phyloP scores from a whole-genome alignment of 1,284 basidiomycete genomes.

The Meira nashicola region DNA sequence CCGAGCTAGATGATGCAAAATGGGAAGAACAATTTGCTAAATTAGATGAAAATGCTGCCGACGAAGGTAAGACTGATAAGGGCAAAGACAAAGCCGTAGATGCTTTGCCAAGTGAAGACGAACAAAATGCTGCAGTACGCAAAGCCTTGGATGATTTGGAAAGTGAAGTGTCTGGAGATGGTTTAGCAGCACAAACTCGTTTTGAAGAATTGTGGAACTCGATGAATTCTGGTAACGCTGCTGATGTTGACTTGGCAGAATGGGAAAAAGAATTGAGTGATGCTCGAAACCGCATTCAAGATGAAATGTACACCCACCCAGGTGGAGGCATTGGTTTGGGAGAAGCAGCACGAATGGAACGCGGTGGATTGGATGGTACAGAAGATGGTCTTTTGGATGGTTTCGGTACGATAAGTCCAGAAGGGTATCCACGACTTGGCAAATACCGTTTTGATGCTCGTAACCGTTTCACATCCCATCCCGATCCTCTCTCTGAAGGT shows the following conservation, averaged over 20 bases:
- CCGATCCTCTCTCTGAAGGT: conserved; percentile 59
- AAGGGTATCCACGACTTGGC: conserved; percentile 46
- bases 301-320: conserved; percentile 39
- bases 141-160: conserved; percentile 44
- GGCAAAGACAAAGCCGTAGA: conserved; percentile 24
- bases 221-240: conserved; percentile 36
- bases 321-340: conserved; percentile 45
- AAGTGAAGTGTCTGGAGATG: conserved; percentile 36
- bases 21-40: conserved; percentile 49
- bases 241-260: conserved; percentile 60
- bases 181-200: conserved; percentile 31
- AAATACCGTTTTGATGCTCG: conserved; percentile 33
- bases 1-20: conserved; percentile 42
- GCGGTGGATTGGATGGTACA: conserved; percentile 39
- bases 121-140: conserved; percentile 37
- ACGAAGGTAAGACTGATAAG: conserved; percentile 24
- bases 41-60: conserved; percentile 26
- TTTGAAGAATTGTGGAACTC: conserved; percentile 51
- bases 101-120: conserved; percentile 30
- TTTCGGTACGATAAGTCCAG: conserved; percentile 37
- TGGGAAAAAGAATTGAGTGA: conserved; percentile 60
- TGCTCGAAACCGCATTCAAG: conserved; percentile 64
- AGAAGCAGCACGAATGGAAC: conserved; percentile 31
- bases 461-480: conserved; percentile 65
- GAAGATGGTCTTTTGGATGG: conserved; percentile 42